A percentile compares a stretch with the other conserved stretches of the same genome.
These are phyloP conservation scores for Solanum pinnatisectum DNA, from an alignment of 257 asterid genomes.

Conservation along the genomic window DNA sequence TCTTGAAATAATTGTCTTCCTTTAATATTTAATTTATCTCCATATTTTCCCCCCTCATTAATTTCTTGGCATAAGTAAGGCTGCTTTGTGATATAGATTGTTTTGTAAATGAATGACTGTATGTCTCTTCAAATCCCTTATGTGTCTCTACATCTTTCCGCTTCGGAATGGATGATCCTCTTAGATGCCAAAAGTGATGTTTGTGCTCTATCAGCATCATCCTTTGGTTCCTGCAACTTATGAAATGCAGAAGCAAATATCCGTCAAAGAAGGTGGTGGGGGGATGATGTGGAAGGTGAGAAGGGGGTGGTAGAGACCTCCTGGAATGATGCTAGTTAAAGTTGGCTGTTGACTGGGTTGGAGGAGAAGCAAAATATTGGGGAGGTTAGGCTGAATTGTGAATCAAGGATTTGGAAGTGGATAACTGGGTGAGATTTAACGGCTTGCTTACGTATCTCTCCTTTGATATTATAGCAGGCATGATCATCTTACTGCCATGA, in stretches of 20 bases:
- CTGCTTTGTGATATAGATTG: not conserved
- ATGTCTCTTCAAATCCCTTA: not conserved
- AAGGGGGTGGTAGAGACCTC: not conserved
- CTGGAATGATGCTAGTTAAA: not conserved
- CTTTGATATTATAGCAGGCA: not conserved
- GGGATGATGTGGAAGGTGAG: not conserved
- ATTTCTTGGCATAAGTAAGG: not conserved
- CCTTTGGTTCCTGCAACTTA: not conserved
- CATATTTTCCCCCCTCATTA: not conserved
- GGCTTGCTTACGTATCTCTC: not conserved
- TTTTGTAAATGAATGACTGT: not conserved
- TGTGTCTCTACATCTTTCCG: not conserved
- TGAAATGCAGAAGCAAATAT: not conserved
- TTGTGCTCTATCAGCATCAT: not conserved
- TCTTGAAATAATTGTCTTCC: not conserved
- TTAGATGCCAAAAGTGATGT: not conserved
- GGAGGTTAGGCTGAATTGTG: not conserved
- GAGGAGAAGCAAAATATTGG: not conserved
- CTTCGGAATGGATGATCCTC: not conserved
- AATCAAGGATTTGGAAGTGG: not conserved
- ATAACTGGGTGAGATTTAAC: not conserved
- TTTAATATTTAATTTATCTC: not conserved
- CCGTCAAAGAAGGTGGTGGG: not conserved
- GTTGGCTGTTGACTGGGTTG: not conserved
- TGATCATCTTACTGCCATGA: not conserved